phyloP scores from a whole-genome alignment of 495 filamentous ascomycete genomes.

The Ramalina peruviana region DNA sequence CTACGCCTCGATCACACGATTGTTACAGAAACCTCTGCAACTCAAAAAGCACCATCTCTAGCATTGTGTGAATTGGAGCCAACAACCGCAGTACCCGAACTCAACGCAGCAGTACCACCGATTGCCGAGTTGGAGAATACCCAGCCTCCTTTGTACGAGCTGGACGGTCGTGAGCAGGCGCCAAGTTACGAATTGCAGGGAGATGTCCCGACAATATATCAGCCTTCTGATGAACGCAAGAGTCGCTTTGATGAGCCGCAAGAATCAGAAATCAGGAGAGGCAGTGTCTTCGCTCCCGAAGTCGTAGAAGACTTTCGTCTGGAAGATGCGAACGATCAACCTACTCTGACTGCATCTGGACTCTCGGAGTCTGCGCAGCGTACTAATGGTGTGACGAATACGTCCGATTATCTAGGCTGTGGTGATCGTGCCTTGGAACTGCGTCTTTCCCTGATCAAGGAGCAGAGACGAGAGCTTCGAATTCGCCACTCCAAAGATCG shows the following conservation, averaged over 20 bases:
- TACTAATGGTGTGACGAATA: constrained; percentile 18
- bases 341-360: constrained; percentile 10
- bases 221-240: constrained; percentile 9
- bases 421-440: background rate
- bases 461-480: constrained; percentile 8
- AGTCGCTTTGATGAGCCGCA: constrained; percentile 19
- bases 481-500: constrained; percentile 3
- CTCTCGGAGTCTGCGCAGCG: constrained; percentile 15
- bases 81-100: constrained; percentile 8
- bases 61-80: constrained; percentile 9
- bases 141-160: constrained; percentile 30
- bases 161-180: constrained; percentile 22
- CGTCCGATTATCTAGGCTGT: constrained; percentile 3
- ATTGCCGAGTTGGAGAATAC: constrained; percentile 28
- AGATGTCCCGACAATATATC: constrained; percentile 16
- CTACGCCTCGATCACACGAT: constrained; percentile 43
- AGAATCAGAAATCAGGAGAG: constrained; percentile 18
- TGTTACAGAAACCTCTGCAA: constrained; percentile 32
- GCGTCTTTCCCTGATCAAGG: constrained; percentile 4
- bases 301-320: constrained; percentile 14
- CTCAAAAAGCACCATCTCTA: constrained; percentile 16
- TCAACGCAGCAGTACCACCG: background rate
- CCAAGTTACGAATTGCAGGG: constrained; percentile 32
- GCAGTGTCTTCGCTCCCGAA: constrained; percentile 34
- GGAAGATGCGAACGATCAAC: background rate